Evolutionary conservation across 441 rosid species (phyloP).

Genomic region (Metrosideros polymorpha): DNA sequence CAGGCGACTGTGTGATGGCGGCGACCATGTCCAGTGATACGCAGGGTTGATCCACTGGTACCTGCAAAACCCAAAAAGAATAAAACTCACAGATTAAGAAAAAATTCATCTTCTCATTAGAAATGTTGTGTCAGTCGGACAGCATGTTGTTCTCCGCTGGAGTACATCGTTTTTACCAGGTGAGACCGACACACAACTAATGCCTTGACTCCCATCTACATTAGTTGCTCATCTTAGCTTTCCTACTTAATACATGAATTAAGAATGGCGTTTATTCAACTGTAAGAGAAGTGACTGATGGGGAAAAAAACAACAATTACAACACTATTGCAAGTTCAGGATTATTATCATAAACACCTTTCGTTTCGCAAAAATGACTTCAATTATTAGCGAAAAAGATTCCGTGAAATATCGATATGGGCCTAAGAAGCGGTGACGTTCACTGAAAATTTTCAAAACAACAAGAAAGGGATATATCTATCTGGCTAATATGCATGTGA

Average conservation of each 20-base stretch:
- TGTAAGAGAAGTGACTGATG: no score
- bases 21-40: conserved; percentile 71
- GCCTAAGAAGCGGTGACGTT: background rate
- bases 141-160: background rate
- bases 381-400: background rate
- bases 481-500: background rate
- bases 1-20: conserved; percentile 60
- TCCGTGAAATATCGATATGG: background rate
- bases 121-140: background rate
- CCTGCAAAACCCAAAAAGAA: conserved; percentile 33
- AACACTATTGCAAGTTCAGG: background rate
- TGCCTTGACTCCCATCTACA: background rate
- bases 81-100: background rate
- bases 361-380: background rate
- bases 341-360: background rate
- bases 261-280: background rate
- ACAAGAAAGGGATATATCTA: background rate
- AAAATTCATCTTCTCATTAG: background rate
- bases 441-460: background rate
- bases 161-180: background rate
- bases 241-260: background rate
- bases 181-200: background rate
- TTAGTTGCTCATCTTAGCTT: background rate
- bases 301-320: no score
- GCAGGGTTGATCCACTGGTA: conserved; percentile 87